Percentiles rank a stretch among this genome's conserved stretches.
phyloP scores from a whole-genome alignment of 2,329 filamentous ascomycete genomes.

The Biscogniauxia marginata region DNA sequence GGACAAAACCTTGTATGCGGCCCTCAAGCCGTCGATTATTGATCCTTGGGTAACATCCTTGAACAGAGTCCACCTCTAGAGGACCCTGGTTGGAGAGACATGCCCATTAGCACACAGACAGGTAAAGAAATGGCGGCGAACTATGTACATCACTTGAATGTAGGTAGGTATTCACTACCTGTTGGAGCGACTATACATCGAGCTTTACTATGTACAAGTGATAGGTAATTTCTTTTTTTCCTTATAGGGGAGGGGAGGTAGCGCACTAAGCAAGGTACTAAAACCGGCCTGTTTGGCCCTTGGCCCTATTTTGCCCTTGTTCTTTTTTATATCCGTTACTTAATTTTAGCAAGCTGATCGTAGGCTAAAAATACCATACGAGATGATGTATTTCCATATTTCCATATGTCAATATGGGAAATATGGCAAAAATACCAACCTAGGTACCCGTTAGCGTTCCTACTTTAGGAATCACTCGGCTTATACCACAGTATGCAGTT shows the following conservation, averaged over 20 bases:
- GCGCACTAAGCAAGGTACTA: background rate
- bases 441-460: no score
- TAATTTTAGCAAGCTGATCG: background rate
- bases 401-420: no score
- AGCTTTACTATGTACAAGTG: background rate
- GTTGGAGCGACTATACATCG: background rate
- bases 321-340: background rate
- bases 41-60: background rate
- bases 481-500: no score
- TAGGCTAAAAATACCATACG: no score
- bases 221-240: background rate
- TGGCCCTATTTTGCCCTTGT: no score
- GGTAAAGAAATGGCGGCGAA: background rate
- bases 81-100: background rate
- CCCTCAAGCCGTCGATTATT: background rate
- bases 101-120: background rate
- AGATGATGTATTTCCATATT: no score
- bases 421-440: no score
- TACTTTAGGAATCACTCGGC: no score
- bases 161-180: no score
- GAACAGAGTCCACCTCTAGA: background rate
- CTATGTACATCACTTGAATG: background rate
- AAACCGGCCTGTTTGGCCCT: background rate
- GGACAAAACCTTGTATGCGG: background rate
- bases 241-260: background rate